Evolutionary conservation across 371 early-diverging fungal species (phyloP).

Genomic region (Mortierella sp.): DNA sequence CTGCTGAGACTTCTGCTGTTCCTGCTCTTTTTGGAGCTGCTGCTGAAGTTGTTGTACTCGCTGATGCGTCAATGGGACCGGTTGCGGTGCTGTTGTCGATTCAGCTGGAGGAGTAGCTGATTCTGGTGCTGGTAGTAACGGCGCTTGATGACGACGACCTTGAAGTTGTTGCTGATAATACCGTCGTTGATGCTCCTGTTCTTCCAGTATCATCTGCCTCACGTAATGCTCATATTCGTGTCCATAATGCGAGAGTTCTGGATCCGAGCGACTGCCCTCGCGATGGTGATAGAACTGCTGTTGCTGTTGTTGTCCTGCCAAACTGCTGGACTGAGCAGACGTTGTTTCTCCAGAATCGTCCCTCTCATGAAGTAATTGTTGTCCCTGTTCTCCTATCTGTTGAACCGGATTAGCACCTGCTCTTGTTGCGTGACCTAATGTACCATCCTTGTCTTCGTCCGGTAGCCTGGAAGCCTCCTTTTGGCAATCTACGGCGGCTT

Average conservation of each 20-base stretch:
- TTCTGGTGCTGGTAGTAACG: not conserved
- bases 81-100: too few relatives aligned
- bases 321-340: not conserved
- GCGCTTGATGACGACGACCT: not conserved
- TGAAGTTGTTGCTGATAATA: conserved; percentile 13
- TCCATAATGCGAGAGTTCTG: conserved; percentile 31
- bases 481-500: too few relatives aligned
- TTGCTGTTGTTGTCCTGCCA: too few relatives aligned
- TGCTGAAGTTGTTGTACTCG: not conserved
- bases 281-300: conserved; percentile 39
- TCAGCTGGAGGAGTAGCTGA: too few relatives aligned
- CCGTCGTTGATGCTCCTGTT: conserved; percentile 8
- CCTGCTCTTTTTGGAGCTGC: not conserved
- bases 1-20: too few relatives aligned
- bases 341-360: not conserved
- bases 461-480: too few relatives aligned
- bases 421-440: too few relatives aligned
- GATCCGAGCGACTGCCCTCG: conserved; percentile 46
- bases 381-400: too few relatives aligned
- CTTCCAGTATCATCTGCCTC: not conserved
- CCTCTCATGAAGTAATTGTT: not conserved
- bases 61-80: not conserved
- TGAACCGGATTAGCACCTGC: too few relatives aligned
- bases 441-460: too few relatives aligned
- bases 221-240: conserved; percentile 10